Evolutionary conservation across 257 asterid species (phyloP), one percentile per base, ranked within the genome.

Genomic region (Ocimum tenuiflorum): DNA sequence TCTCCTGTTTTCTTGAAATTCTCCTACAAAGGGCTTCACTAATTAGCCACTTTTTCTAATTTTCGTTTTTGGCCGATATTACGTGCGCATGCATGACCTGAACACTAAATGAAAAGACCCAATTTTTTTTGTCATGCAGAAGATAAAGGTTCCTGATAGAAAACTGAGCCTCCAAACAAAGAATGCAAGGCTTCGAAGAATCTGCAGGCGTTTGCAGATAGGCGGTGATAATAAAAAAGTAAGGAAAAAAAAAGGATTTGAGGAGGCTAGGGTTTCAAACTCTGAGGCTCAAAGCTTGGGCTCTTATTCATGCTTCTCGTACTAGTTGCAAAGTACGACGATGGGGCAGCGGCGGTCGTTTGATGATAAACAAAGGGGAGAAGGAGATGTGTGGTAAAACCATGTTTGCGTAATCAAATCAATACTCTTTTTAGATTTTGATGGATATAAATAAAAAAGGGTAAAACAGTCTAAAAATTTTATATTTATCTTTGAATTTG

Each of bases 1-100:
- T 60, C 13, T 45, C 61, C 15, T 17, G 62, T 2, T 49, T 60
- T 67, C 69, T 73, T 62, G 29, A 51, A 31, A 52, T 74, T 29
- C 46, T 66, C 27, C 63, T 67, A 9, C 59, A 17, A 55, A 66
- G 39, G 57, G 47, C 64, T 20, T 59, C 77, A 47, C 63, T 41
- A 55, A 63, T 65, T 27, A 31, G 72, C 65, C 20, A 3, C 14
- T 39, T 11, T 31, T 0, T 38, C 13, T 11, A 3, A n/a, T n/a
- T n/a, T n/a, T n/a, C n/a, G 0, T 38, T 38, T 3, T 8, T 2
- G 9, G n/a, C 0, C 0, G 3, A 31, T 5, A 31, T 2, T 0
- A 2, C 6, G 3, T 31, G 36, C 36, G 6, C 7, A 7, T 0
- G n/a, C n/a, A n/a, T n/a, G n/a, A n/a, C n/a, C n/a, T n/a, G n/a